Percentiles rank a stretch among this genome's conserved stretches.
phyloP scores from a whole-genome alignment of 352 stramenopile genomes.

The Elongisporangium anandrum region DNA sequence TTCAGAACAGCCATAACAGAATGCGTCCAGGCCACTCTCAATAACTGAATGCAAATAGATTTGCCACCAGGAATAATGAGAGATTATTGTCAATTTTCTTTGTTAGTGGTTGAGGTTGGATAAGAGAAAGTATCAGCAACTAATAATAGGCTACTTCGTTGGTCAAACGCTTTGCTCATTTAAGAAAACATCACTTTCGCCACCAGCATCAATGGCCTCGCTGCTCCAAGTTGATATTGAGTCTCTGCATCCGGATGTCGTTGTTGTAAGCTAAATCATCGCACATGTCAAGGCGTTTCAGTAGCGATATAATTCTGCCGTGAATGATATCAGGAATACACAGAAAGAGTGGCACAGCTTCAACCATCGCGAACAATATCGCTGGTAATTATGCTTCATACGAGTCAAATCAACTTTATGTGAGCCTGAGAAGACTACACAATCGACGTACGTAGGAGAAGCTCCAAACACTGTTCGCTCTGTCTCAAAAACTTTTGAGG shows the following conservation, averaged over 20 bases:
- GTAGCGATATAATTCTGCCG: background rate
- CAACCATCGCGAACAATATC: slow-evolving; percentile 11
- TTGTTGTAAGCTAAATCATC: slow-evolving; percentile 8
- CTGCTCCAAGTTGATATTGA: slow-evolving; percentile 24
- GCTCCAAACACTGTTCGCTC: slow-evolving; percentile 31
- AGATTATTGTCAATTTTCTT: no score
- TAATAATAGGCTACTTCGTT: background rate
- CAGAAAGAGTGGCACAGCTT: slow-evolving; percentile 16
- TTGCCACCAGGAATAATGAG: no score
- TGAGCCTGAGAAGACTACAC: background rate
- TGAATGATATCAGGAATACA: slow-evolving; percentile 15
- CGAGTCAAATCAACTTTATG: background rate
- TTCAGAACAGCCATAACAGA: no score
- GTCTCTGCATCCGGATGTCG: slow-evolving; percentile 13
- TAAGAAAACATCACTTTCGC: slow-evolving; percentile 4
- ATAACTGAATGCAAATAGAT: no score
- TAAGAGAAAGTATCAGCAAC: no score
- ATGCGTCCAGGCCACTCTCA: no score
- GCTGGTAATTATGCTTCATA: slow-evolving; percentile 4
- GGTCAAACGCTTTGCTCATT: background rate
- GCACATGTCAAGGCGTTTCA: background rate
- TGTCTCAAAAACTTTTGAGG: slow-evolving; percentile 30
- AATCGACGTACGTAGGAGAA: slow-evolving; percentile 20
- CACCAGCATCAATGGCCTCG: slow-evolving; percentile 19
- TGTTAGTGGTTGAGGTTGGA: no score